These are phyloP conservation scores for Salix exigua DNA, from an alignment of 345 rosid genomes.

Conservation along the genomic window DNA sequence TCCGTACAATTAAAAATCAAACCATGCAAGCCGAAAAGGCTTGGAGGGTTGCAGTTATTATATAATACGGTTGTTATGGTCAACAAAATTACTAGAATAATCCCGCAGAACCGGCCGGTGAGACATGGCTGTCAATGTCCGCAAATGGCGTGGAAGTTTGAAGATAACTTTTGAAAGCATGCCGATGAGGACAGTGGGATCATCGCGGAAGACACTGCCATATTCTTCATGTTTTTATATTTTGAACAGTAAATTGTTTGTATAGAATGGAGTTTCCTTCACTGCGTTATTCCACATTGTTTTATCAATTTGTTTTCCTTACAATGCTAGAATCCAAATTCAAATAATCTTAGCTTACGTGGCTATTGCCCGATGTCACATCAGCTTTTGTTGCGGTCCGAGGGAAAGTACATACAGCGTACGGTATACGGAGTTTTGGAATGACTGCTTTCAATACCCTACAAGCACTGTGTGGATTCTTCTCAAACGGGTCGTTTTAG, in stretches of 20 bases:
- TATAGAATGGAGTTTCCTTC: no score
- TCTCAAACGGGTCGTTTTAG: background rate
- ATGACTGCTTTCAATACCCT: background rate
- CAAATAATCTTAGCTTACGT: no score
- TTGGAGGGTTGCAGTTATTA: background rate
- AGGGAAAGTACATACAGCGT: conserved; percentile 4
- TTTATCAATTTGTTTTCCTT: no score
- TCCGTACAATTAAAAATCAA: background rate
- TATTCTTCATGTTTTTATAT: background rate
- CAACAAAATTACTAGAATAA: background rate
- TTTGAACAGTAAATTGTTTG: background rate
- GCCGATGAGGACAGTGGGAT: background rate
- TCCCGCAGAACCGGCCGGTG: background rate
- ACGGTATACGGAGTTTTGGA: conserved; percentile 4
- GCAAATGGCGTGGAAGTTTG: background rate
- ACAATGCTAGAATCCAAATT: no score
- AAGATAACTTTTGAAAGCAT: background rate
- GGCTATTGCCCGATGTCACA: background rate
- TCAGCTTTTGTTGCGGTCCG: background rate
- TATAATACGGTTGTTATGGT: background rate
- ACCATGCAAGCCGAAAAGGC: background rate
- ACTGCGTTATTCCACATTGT: no score
- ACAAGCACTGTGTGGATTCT: background rate
- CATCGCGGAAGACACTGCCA: background rate
- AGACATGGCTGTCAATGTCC: background rate